phyloP scores from a whole-genome alignment of 192 early-diverging fungal species.

The Lobosporangium transversale region DNA sequence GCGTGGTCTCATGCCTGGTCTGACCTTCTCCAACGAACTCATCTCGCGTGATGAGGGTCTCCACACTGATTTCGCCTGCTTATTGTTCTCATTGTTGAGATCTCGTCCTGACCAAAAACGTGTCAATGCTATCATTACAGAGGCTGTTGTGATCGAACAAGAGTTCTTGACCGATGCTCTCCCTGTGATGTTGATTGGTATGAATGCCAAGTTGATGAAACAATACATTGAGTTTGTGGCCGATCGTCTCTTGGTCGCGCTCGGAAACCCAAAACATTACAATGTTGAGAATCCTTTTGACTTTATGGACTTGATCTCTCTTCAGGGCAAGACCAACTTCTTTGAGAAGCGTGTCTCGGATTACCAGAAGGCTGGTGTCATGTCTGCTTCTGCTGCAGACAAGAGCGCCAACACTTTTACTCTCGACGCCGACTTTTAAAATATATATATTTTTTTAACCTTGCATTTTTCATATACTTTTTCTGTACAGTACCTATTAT shows the following conservation, averaged over 20 bases:
- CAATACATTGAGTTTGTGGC: slow-evolving; percentile 99
- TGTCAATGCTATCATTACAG: slow-evolving; percentile 78
- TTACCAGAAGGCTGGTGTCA: slow-evolving; percentile 94
- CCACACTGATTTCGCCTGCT: slow-evolving; percentile 97
- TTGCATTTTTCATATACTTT: not conserved
- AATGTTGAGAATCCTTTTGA: slow-evolving; percentile 94
- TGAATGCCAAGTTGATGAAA: slow-evolving; percentile 95
- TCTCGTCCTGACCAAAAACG: slow-evolving; percentile 74
- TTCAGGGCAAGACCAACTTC: slow-evolving; percentile 99
- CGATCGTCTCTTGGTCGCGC: slow-evolving; percentile 89
- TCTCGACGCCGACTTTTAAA: slow-evolving; percentile 84
- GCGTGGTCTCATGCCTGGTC: slow-evolving; percentile 96
- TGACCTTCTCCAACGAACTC: slow-evolving; percentile 98
- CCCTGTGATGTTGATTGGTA: slow-evolving; percentile 93
- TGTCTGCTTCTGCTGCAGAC: slow-evolving; percentile 64
- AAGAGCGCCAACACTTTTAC: slow-evolving; percentile 75
- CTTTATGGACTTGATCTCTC: slow-evolving; percentile 98
- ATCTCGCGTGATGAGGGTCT: slow-evolving; percentile 98
- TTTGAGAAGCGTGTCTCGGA: slow-evolving; percentile 98
- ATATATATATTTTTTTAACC: not conserved
- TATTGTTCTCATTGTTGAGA: slow-evolving; percentile 86
- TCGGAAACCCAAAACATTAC: slow-evolving; percentile 89
- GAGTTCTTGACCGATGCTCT: slow-evolving; percentile 95
- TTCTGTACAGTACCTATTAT: not conserved
- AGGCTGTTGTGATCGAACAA: slow-evolving; percentile 95